Conservation (phyloP, 208 protist species). For the Leishmania guyanensis region DNA sequence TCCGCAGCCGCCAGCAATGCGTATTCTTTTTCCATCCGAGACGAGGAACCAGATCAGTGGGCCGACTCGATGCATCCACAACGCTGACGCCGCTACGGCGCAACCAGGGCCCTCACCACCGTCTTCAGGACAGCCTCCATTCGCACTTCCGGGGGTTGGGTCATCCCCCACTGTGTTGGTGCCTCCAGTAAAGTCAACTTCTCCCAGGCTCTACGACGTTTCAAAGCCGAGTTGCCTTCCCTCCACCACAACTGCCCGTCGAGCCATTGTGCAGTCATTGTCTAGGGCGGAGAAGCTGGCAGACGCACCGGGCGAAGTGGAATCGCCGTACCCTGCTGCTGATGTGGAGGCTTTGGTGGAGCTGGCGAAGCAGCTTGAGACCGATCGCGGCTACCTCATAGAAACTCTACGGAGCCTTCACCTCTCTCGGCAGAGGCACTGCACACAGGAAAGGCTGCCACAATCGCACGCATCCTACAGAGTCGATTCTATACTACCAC, state of each 20-base stretch:
- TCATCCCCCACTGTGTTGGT: not conserved
- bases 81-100: not conserved
- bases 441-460: not conserved
- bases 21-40: constrained; percentile 21
- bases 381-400: constrained; percentile 26
- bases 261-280: constrained; percentile 20
- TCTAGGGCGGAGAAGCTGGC: not conserved
- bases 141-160: not conserved
- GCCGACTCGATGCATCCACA: not conserved
- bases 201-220: not conserved
- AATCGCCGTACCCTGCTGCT: constrained; percentile 20
- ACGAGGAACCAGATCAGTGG: no score
- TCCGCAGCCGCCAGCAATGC: constrained; percentile 24
- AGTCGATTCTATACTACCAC: not conserved
- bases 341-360: constrained; percentile 36
- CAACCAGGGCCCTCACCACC: not conserved
- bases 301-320: not conserved
- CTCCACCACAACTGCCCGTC: constrained; percentile 22
- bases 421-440: not conserved
- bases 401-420: constrained; percentile 15
- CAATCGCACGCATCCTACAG: not conserved
- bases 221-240: constrained; percentile 18
- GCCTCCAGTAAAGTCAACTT: not conserved
- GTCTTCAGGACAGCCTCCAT: not conserved
- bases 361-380: constrained; percentile 20